A percentile compares a stretch with the other conserved stretches of the same genome.
phyloP scores from a whole-genome alignment of 371 early-diverging fungal species.

The Mortierella sp. region DNA sequence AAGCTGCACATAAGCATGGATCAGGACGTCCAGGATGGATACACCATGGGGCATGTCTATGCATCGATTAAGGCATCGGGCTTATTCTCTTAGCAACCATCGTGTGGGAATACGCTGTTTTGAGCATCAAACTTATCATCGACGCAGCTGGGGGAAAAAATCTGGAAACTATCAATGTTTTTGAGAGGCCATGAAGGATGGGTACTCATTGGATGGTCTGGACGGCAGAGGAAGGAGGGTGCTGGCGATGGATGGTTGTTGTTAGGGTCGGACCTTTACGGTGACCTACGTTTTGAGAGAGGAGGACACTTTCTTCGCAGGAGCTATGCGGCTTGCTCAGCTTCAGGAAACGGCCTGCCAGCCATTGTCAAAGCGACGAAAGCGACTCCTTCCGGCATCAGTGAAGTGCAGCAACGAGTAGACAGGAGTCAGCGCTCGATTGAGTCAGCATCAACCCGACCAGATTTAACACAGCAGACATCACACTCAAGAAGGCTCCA shows the following conservation, averaged over 20 bases:
- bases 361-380: background rate
- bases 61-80: slow-evolving; percentile 34
- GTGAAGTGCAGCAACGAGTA: background rate
- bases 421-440: background rate
- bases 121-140: background rate
- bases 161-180: background rate
- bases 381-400: background rate
- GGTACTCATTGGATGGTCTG: background rate
- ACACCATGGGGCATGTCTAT: background rate
- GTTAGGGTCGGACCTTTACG: background rate
- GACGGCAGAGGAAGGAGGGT: background rate
- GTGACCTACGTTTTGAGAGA: background rate
- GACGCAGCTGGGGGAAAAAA: background rate
- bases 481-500: background rate
- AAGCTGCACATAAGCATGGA: background rate
- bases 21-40: slow-evolving; percentile 19
- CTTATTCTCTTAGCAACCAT: background rate
- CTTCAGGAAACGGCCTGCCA: background rate
- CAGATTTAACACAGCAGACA: background rate
- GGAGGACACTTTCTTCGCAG: background rate
- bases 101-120: background rate
- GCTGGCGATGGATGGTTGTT: background rate
- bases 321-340: background rate
- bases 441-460: background rate
- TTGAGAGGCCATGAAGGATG: background rate